phyloP scores from a whole-genome alignment of 169 alveolate genomes.

The Babesia gibsoni region DNA sequence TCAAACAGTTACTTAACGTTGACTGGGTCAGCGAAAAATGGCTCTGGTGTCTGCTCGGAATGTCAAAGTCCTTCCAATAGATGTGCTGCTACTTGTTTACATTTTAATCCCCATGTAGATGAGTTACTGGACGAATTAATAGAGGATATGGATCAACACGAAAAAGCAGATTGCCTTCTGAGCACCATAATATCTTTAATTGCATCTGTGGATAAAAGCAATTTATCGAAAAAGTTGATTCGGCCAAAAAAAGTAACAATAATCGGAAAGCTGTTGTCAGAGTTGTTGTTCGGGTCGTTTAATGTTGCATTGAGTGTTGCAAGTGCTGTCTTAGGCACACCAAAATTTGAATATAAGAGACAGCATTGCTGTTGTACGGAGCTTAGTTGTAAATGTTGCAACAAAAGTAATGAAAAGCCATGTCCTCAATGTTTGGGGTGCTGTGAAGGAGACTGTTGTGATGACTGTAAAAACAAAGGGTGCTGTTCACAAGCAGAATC shows the following conservation, averaged over 20 bases:
- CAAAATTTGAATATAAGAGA: neutral
- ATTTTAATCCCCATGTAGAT: neutral
- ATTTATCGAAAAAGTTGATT: neutral
- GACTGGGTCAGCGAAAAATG: too few species aligned
- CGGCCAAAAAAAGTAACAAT: neutral
- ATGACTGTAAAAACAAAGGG: too few species aligned
- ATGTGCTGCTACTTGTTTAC: neutral
- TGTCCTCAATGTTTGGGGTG: too few species aligned
- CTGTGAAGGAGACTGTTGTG: too few species aligned
- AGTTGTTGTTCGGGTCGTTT: neutral
- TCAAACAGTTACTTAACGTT: neutral
- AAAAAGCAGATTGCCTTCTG: neutral
- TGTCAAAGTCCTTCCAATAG: neutral
- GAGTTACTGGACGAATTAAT: neutral
- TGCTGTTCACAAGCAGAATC: too few species aligned
- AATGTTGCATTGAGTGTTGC: neutral
- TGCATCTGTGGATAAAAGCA: neutral
- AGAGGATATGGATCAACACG: neutral
- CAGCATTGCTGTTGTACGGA: constrained; percentile 5
- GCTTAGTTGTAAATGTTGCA: neutral
- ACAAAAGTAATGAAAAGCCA: too few species aligned
- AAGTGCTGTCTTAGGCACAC: neutral
- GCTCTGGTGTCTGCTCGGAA: neutral
- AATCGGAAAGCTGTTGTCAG: neutral
- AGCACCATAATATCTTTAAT: neutral